A percentile compares a stretch with the other conserved stretches of the same genome.
phyloP scores from a whole-genome alignment of 305 asterid genomes.

The Fraxinus floribunda region DNA sequence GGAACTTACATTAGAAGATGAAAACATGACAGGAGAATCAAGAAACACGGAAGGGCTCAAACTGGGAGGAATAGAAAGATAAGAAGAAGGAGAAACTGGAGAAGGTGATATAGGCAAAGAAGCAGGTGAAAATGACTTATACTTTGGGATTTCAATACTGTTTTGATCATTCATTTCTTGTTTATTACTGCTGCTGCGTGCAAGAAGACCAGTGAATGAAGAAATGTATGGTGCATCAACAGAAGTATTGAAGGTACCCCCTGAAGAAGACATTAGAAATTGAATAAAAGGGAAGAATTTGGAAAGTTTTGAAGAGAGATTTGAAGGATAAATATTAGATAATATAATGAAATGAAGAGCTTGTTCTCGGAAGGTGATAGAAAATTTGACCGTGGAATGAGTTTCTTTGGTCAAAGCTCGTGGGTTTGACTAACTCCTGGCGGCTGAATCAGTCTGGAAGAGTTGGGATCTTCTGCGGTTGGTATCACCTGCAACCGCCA shows the following conservation, averaged over 20 bases:
- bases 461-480: constrained; percentile 14
- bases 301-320: not conserved
- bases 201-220: constrained; percentile 48
- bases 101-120: constrained; percentile 53
- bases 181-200: constrained; percentile 19
- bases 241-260: constrained; percentile 49
- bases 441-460: constrained; percentile 54
- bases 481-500: constrained; percentile 15
- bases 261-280: constrained; percentile 61
- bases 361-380: constrained; percentile 45
- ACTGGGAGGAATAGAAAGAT: constrained; percentile 49
- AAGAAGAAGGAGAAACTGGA: constrained; percentile 70
- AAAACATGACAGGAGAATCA: constrained; percentile 67
- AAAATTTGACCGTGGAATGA: constrained; percentile 56
- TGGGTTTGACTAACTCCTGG: constrained; percentile 76
- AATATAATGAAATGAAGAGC: not conserved
- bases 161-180: constrained; percentile 17
- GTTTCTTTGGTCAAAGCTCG: constrained; percentile 61
- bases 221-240: constrained; percentile 32
- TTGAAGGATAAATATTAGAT: not conserved
- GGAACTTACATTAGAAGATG: constrained; percentile 64
- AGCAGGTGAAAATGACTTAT: constrained; percentile 54
- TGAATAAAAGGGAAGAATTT: constrained; percentile 18
- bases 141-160: constrained; percentile 40
- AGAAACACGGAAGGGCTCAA: constrained; percentile 65